Percentiles rank a stretch among this genome's conserved stretches.
Evolutionary conservation across 2,329 filamentous ascomycete genomes (phyloP).

Genomic region (Monosporascus sp.): DNA sequence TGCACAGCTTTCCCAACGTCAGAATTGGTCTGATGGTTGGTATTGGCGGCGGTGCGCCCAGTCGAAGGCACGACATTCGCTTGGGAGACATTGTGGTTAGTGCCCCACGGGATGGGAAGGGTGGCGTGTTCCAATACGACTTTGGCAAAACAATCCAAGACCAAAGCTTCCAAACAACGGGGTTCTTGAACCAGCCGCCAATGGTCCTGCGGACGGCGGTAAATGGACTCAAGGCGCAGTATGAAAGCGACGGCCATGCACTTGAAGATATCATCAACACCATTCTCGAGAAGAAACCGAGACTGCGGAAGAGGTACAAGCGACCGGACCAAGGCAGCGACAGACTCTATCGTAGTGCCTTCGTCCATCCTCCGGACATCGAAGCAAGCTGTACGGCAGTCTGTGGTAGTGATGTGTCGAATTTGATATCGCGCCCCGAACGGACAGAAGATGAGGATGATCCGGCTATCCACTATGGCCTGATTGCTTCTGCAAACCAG

Average conservation of each 20-base stretch:
- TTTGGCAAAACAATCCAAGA: constrained; percentile 11
- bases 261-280: constrained; percentile 10
- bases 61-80: constrained; percentile 4
- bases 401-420: constrained; percentile 10
- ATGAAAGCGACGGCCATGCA: constrained; percentile 7
- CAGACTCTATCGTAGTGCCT: too few relatives aligned
- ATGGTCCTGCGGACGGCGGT: constrained; percentile 11
- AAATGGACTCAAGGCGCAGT: constrained; percentile 7
- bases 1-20: constrained; percentile 26
- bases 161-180: constrained; percentile 11
- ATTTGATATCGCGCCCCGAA: neutral
- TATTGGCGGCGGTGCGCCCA: constrained; percentile 28
- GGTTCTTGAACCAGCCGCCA: constrained; percentile 13
- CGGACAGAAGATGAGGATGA: neutral
- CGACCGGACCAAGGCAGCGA: too few relatives aligned
- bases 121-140: constrained; percentile 21
- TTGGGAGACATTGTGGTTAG: constrained; percentile 23
- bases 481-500: constrained; percentile 19
- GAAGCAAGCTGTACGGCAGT: constrained; percentile 2
- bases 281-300: too few relatives aligned
- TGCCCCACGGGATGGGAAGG: constrained; percentile 2
- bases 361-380: too few relatives aligned
- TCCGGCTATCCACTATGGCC: constrained; percentile 18
- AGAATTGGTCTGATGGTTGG: constrained; percentile 37
- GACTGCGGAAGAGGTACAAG: too few relatives aligned